These are phyloP conservation scores for Taphrina wiesneri DNA, from an alignment of 1,139 yeast genomes.

Conservation along the genomic window DNA sequence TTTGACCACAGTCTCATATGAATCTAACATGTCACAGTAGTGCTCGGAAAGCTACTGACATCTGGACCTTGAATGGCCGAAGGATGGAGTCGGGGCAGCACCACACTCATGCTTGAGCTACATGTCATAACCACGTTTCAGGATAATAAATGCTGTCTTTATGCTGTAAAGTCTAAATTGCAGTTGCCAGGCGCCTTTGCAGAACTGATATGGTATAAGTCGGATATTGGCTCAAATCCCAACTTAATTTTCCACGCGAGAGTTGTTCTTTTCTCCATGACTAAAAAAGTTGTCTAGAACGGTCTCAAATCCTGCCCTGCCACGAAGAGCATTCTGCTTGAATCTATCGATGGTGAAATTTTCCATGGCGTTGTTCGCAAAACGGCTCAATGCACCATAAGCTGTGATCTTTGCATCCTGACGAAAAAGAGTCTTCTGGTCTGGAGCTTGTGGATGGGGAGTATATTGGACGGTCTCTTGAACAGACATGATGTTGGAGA, in stretches of 20 bases:
- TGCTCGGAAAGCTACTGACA: no score
- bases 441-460: slow-evolving; percentile 62
- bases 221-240: neutral
- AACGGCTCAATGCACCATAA: slow-evolving; percentile 63
- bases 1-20: no score
- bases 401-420: slow-evolving; percentile 92
- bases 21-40: no score
- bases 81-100: neutral
- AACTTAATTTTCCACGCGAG: neutral
- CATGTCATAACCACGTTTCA: neutral
- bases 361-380: slow-evolving; percentile 75
- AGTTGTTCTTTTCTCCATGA: neutral
- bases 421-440: slow-evolving; percentile 59
- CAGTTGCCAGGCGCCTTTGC: neutral
- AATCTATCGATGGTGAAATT: slow-evolving; percentile 91
- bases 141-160: neutral
- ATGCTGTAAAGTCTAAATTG: neutral
- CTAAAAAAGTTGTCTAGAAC: slow-evolving; percentile 52
- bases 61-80: no score
- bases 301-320: slow-evolving; percentile 78
- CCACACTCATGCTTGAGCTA: neutral
- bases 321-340: slow-evolving; percentile 79
- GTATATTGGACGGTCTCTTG: slow-evolving; percentile 78
- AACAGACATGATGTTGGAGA: slow-evolving; percentile 72
- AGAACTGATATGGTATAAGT: neutral